Percentiles rank a stretch among this genome's conserved stretches.
These are phyloP conservation scores for Datura wrightii DNA, from an alignment of 257 asterid species.

Conservation along the genomic window DNA sequence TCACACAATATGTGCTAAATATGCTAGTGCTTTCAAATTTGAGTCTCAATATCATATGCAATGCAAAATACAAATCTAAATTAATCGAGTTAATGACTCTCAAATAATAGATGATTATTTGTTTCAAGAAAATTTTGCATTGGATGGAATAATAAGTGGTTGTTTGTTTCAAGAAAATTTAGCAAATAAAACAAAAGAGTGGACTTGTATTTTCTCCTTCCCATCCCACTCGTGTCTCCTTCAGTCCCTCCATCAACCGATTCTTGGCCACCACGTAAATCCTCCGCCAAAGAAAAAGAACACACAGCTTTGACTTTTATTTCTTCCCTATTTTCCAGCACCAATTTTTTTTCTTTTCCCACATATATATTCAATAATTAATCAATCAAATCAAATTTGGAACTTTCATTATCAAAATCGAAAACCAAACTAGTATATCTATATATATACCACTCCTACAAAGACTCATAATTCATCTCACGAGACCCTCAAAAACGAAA, in stretches of 20 bases:
- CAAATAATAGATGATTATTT: not conserved
- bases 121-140: not conserved
- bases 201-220: not conserved
- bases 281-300: constrained; percentile 6
- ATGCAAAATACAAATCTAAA: not conserved
- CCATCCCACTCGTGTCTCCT: not conserved
- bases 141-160: no score
- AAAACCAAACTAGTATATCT: not conserved
- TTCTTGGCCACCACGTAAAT: constrained; percentile 49
- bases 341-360: not conserved
- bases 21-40: not conserved
- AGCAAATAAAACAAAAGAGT: not conserved
- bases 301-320: constrained; percentile 22
- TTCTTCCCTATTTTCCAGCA: not conserved
- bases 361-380: not conserved
- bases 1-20: not conserved
- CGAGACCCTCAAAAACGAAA: not conserved
- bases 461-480: not conserved
- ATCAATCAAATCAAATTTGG: constrained; percentile 23
- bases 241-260: constrained; percentile 30
- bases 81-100: not conserved
- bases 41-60: not conserved
- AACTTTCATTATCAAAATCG: not conserved
- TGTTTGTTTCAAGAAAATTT: no score
- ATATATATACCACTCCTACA: not conserved